Conservation (phyloP, 495 filamentous ascomycete genomes). For the Chaetomium tenue region DNA sequence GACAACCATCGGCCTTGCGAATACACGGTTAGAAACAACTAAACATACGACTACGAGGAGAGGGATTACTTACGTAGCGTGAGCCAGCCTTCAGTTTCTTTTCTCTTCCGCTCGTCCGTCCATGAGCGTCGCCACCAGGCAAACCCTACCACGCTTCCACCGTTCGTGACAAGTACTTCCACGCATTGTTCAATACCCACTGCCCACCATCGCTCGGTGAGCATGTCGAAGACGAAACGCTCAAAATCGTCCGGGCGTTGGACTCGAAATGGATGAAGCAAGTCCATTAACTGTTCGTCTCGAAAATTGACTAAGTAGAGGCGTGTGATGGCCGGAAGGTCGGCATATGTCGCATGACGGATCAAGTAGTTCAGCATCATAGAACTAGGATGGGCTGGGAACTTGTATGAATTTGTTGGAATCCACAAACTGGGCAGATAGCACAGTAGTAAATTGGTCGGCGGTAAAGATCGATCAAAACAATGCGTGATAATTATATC, state of each 20-base stretch:
- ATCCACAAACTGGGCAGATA: no score
- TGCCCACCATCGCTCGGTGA: neutral
- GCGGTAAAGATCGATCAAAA: neutral
- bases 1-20: neutral
- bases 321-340: neutral
- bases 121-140: conserved; percentile 3
- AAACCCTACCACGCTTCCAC: neutral
- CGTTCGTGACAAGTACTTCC: neutral
- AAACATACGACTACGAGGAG: no score
- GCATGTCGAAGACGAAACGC: neutral
- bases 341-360: neutral
- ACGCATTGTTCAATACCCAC: neutral
- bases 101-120: neutral
- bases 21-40: neutral
- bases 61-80: neutral
- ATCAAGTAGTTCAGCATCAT: neutral
- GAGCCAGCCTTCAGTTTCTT: neutral
- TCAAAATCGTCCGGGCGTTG: neutral
- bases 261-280: neutral
- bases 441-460: neutral
- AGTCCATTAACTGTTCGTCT: neutral
- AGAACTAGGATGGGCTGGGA: no score
- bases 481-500: neutral
- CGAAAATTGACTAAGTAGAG: neutral
- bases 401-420: no score